A percentile compares a stretch with the other conserved stretches of the same genome.
These are phyloP conservation scores for Trypanosoma cruzi DNA, from an alignment of 208 protist species.

Conservation along the genomic window DNA sequence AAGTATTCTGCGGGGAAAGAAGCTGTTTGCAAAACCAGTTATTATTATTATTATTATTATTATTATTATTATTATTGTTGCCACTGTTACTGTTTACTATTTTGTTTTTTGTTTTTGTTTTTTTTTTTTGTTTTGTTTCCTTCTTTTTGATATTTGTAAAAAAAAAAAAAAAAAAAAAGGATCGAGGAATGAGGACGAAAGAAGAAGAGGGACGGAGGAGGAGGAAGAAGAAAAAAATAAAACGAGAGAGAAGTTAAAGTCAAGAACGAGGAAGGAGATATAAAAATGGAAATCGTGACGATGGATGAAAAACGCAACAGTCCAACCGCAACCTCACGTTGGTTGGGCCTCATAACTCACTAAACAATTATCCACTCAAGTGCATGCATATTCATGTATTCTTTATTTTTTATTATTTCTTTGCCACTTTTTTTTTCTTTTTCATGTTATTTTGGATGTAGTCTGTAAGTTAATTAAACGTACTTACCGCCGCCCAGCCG, in stretches of 20 bases:
- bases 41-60: neutral
- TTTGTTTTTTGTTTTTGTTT: neutral
- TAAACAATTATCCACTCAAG: neutral
- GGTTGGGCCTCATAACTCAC: no score
- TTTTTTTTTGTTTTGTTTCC: neutral
- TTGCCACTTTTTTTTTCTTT: neutral
- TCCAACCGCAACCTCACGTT: neutral
- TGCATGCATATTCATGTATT: neutral
- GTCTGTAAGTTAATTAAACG: neutral
- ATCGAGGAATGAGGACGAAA: neutral
- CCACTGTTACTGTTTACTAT: neutral
- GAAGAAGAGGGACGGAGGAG: neutral
- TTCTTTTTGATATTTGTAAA: no score
- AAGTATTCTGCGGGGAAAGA: neutral
- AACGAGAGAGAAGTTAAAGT: constrained; percentile 1
- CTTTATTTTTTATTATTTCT: neutral
- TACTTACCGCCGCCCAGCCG: neutral
- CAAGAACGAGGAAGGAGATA: neutral
- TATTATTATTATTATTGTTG: neutral
- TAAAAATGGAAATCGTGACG: neutral
- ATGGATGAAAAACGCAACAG: neutral
- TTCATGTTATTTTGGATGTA: neutral
- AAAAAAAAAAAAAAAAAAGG: no score
- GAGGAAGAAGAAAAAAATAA: constrained; percentile 7
- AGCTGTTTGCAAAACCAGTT: neutral